phyloP scores from a whole-genome alignment of 2,329 filamentous ascomycete species.

The Clarireedia sp. region DNA sequence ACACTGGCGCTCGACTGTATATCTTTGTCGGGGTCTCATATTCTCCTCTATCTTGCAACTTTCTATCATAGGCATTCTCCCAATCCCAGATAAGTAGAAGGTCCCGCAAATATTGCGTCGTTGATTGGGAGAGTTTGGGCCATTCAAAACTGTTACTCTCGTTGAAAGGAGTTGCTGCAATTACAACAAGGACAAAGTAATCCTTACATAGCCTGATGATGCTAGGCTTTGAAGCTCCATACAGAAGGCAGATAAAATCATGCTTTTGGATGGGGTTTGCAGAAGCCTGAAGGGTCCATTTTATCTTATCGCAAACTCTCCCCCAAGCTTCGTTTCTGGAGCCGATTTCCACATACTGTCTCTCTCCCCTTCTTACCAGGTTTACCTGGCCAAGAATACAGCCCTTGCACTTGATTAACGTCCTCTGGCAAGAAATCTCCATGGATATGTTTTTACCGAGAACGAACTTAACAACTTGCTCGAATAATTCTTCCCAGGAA shows the following conservation, averaged over 20 bases:
- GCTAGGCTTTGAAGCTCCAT: background rate
- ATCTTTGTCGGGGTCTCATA: too few relatives aligned
- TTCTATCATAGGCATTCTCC: background rate
- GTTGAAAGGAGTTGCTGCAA: background rate
- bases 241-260: background rate
- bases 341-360: background rate
- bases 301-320: accelerated
- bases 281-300: background rate
- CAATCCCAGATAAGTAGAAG: background rate
- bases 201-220: background rate
- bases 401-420: too few relatives aligned
- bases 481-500: background rate
- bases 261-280: accelerated
- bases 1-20: too few relatives aligned
- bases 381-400: background rate
- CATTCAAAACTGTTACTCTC: accelerated
- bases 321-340: accelerated
- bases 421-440: accelerated
- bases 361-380: accelerated
- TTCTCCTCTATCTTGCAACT: too few relatives aligned
- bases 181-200: background rate
- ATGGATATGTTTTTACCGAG: background rate
- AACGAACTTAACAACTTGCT: background rate
- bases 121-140: background rate
- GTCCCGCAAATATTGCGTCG: accelerated